Evolutionary conservation across 1,284 basidiomycete species (phyloP), one percentile per base, ranked within the genome.

Genomic region (Sutorius eximius): DNA sequence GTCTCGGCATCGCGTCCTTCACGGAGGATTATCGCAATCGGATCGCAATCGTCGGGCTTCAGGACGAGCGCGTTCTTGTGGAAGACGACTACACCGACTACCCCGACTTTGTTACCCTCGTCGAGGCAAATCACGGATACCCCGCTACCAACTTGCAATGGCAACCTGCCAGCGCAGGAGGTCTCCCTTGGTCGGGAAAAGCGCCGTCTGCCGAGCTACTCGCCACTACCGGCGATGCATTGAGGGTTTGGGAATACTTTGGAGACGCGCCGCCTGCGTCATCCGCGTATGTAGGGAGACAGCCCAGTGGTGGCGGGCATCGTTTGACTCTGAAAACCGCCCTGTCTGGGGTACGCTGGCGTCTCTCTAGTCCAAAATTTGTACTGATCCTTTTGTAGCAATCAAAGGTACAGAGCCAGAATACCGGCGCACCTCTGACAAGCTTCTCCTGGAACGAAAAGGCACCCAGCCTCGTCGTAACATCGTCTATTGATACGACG

Each of bases 361-460:
- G 49, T 48, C 48, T 51, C 49, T 18, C 46, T 52, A 32, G 59
- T 51, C 46, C 52, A 43, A 58, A 34, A 13, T 51, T 16, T 52
- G 37, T 59, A 52, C 64, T 51, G 34, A 57, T 52, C 55, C 42
- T 41, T 52, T 37, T 51, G 30, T 66, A 87, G 85, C 85, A 95
- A 85, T 92, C 90, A 50, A 95, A 96, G 79, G 85, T 91, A 10
- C 89, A 92, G 66, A 88, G 82, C 65, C 86, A 91, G 65, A 82
- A 85, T 48, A 85, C 89, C 16, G 87, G 87, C 10, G 93, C 95
- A 5, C 95, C 95, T 2, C 75, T 98, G 58, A 98, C 95, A 15
- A 93, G 89, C 67, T 96, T 98, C 73, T 93, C 93, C 1, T 98
- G 95, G 95, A 97, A 96, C 69, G 87, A 92, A 64, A 89, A 93